A percentile compares a stretch with the other conserved stretches of the same genome.
These are phyloP conservation scores for Trichosporon inkin DNA, from an alignment of 1,284 basidiomycete species.

Conservation along the genomic window DNA sequence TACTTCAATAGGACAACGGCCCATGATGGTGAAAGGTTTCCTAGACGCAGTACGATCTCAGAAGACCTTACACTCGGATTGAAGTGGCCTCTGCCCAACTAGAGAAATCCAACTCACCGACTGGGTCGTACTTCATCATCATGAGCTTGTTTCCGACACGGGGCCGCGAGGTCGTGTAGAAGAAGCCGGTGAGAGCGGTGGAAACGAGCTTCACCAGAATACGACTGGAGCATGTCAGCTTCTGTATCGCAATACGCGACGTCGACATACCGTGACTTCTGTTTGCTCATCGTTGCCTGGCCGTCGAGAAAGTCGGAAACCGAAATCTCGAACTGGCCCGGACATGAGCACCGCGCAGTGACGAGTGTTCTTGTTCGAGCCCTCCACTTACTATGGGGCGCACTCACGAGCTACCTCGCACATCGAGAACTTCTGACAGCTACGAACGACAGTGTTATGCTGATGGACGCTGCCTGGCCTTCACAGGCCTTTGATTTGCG, in stretches of 20 bases:
- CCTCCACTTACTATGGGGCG: too few species aligned
- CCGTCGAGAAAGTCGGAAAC: not conserved
- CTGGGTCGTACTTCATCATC: constrained; percentile 83
- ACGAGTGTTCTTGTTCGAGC: too few species aligned
- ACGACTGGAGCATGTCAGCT: constrained; percentile 56
- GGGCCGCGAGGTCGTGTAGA: constrained; percentile 74
- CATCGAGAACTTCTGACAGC: too few species aligned
- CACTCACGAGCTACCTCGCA: too few species aligned
- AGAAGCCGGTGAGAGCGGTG: constrained; percentile 82
- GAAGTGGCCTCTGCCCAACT: not conserved
- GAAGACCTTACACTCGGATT: not conserved
- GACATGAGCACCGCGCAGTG: too few species aligned
- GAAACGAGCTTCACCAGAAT: constrained; percentile 79
- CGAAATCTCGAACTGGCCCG: too few species aligned
- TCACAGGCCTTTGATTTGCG: too few species aligned
- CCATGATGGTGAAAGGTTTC: too few species aligned
- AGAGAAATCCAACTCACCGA: constrained; percentile 57
- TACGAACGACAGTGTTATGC: too few species aligned
- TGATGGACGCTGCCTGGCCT: too few species aligned
- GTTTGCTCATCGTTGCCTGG: not conserved
- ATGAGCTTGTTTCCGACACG: constrained; percentile 68
- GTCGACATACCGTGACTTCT: not conserved
- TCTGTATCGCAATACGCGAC: not conserved
- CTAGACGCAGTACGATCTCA: too few species aligned
- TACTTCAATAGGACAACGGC: not conserved